phyloP scores from a whole-genome alignment of 306 rosid species.

The Oemleria cerasiformis region DNA sequence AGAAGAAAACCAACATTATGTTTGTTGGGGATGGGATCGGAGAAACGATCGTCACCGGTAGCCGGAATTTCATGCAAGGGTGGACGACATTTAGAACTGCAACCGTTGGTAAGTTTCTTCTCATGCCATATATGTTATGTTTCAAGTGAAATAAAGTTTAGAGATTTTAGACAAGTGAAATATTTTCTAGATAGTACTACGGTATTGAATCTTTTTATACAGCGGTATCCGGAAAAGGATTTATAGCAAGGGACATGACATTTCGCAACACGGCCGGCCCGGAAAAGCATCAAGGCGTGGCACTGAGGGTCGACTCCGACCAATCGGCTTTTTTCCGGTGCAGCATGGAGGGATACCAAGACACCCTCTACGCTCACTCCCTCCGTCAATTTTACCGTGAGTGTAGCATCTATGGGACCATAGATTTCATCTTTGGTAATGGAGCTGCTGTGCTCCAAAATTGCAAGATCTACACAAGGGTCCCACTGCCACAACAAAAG shows the following conservation, averaged over 20 bases:
- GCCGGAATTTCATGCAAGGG: conserved; percentile 86
- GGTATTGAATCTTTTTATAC: background rate
- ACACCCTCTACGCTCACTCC: conserved; percentile 80
- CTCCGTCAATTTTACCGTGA: conserved; percentile 78
- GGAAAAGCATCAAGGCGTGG: conserved; percentile 69
- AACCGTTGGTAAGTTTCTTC: conserved; percentile 58
- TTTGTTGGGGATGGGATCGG: conserved; percentile 86
- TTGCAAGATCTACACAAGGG: conserved; percentile 74
- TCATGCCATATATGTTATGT: no score
- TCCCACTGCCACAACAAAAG: conserved; percentile 67
- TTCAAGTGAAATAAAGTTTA: no score
- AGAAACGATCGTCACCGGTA: conserved; percentile 60
- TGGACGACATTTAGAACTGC: conserved; percentile 98
- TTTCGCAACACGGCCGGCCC: conserved; percentile 75
- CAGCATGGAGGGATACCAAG: conserved; percentile 82
- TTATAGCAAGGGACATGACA: conserved; percentile 72
- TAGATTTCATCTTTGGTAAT: conserved; percentile 85
- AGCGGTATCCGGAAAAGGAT: conserved; percentile 83
- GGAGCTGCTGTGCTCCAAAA: conserved; percentile 77
- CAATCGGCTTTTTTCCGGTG: conserved; percentile 79
- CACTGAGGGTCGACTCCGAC: conserved; percentile 79
- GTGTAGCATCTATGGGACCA: conserved; percentile 71
- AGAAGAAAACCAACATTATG: conserved; percentile 79
- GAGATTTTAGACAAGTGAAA: background rate
- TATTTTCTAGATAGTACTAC: background rate